Evolutionary conservation across 208 protist species (phyloP), one percentile per base, ranked within the genome.

Genomic region (Trypanosoma congolense): DNA sequence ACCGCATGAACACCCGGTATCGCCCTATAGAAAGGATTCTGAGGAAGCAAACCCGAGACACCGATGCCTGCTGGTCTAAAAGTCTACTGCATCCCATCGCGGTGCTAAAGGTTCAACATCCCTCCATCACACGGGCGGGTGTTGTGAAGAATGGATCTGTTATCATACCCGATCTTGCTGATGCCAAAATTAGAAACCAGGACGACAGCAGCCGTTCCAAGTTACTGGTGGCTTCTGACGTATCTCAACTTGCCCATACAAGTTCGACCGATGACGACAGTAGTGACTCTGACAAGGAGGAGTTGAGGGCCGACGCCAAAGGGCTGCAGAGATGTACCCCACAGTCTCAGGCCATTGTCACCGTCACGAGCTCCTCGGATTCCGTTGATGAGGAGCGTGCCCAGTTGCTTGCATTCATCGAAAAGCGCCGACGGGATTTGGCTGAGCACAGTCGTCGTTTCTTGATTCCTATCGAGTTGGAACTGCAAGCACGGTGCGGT

Each of bases 391-490:
- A 12, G 51, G 87, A 95, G 71, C 72, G 84, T 19, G 45, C 70
- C 31, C 73, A 70, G 29, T 64, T 95, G 38, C 44, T 71, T 36
- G 60, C 67, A 16, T 91, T 76, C 69, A 65, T 95, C n/a, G 48
- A 43, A 1, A 18, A 53, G 6, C 81, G 88, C 2, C 77, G 75
- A 22, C 47, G 33, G n/a, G 67, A 75, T 38, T 51, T 87, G 31
- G 57, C 65, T 44, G 50, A 45, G 45, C 71, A 84, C 40, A 79
- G 79, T 56, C 59, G 33, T 10, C 61, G 56, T 61, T 89, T 78
- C 64, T 94, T 89, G 53, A 69, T 65, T 25, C 77, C 87, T 25
- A 82, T 92, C 43, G 87, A 94, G 65, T 57, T 94, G 48, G 75
- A 73, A 24, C 58, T 94, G 51, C 87, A 81, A 3, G 78, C 87